Percentiles rank a stretch among this genome's conserved stretches.
These are phyloP conservation scores for Aspergillus puulaauensis DNA, from an alignment of 2,329 filamentous ascomycete species.

Conservation along the genomic window DNA sequence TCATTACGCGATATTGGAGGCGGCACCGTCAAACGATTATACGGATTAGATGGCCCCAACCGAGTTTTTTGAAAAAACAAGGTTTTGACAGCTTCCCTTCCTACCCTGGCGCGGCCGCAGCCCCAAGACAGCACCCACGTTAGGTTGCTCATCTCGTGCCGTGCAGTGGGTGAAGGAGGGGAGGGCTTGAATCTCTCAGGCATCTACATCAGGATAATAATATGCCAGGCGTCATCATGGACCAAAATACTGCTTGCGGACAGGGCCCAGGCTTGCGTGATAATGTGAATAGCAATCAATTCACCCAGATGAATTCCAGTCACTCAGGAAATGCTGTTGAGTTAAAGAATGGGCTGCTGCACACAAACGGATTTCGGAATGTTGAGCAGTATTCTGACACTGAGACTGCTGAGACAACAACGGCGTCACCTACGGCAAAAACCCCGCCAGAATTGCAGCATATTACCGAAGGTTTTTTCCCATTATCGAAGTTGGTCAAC, in stretches of 20 bases:
- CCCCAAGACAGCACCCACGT: constrained; percentile 14
- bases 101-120: constrained; percentile 21
- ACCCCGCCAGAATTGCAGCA: constrained; percentile 59
- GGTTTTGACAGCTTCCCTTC: constrained; percentile 26
- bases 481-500: constrained; percentile 71
- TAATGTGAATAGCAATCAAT: constrained; percentile 25
- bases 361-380: constrained; percentile 28
- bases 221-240: constrained; percentile 46
- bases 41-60: neutral
- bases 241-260: constrained; percentile 33
- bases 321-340: constrained; percentile 17
- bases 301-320: constrained; percentile 13
- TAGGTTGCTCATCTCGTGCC: constrained; percentile 24
- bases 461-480: constrained; percentile 73
- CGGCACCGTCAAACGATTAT: neutral
- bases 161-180: constrained; percentile 31
- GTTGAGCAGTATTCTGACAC: constrained; percentile 11
- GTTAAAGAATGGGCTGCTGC: constrained; percentile 23
- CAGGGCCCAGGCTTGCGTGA: constrained; percentile 24
- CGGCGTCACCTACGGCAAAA: constrained; percentile 1
- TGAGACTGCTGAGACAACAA: constrained; percentile 5
- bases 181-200: constrained; percentile 20
- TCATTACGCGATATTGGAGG: neutral
- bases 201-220: constrained; percentile 23
- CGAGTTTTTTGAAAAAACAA: constrained; percentile 5